Evolutionary conservation across 139 green algal species (phyloP), one percentile per base, ranked within the genome.

Genomic region (Nannochloris sp.): DNA sequence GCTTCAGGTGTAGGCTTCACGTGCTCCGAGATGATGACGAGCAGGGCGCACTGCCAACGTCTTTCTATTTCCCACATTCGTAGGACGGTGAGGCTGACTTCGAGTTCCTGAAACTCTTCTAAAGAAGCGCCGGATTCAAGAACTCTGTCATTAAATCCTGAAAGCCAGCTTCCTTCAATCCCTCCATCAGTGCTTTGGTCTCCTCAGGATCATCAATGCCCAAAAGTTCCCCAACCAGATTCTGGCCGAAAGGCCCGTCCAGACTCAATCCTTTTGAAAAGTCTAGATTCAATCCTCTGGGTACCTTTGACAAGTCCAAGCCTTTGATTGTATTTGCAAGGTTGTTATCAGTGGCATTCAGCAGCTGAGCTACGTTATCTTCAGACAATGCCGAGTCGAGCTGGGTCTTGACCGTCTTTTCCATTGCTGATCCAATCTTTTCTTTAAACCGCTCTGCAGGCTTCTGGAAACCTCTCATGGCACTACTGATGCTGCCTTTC

Each of bases 91-190:
- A 53, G 16, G 46, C 46, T 53, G 16, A 53, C 46, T 53, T 53
- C 46, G 46, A 53, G 46, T 23, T 53, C 46, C 46, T 53, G 16
- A 23, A 53, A 28, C 46, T 28, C n/a, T 23, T 53, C 50, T 30
- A 17, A 33, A 33, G 14, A 23, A 33, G 23, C 50, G 50, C 20
- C 17, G 60, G 60, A 43, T 43, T 25, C 25, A 66, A 23, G 37
- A 66, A 59, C n/a, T 66, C 60, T n/a, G 11, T 37, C 45, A 66
- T 23, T 23, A 66, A 31, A 43, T 56, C 60, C 25, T 37, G 17
- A 6, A 66, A 56, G 11, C 48, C 60, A 66, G 60, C 45, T 43
- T 66, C 60, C 10, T 57, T 40, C 60, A 66, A 40, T 17, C 60
- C 60, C 25, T 66, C 36, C 14, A 66, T 55, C 36, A 66, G 14